Evolutionary conservation across 495 filamentous ascomycete genomes (phyloP).

Genomic region (Oleoguttula mirabilis): DNA sequence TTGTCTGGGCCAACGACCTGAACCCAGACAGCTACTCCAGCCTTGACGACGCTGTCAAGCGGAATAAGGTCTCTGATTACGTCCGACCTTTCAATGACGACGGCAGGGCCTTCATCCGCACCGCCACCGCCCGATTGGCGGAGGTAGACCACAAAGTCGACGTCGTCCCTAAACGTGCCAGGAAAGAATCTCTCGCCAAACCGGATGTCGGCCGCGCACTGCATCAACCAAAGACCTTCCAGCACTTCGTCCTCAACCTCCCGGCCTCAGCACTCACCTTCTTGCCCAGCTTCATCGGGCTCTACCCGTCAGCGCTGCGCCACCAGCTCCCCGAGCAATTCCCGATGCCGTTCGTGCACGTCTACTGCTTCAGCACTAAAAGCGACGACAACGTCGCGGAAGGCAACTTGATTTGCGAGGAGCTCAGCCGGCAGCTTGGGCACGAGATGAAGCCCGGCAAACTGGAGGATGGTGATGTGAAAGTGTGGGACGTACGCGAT

Average conservation of each 20-base stretch:
- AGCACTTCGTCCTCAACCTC: constrained; percentile 95
- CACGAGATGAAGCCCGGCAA: constrained; percentile 48
- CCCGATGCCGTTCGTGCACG: constrained; percentile 71
- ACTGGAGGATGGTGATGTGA: constrained; percentile 40
- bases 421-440: constrained; percentile 51
- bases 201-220: constrained; percentile 16
- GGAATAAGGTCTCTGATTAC: constrained; percentile 71
- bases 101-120: constrained; percentile 65
- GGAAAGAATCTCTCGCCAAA: constrained; percentile 14
- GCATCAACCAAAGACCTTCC: constrained; percentile 40
- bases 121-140: constrained; percentile 52
- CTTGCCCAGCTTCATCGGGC: constrained; percentile 68
- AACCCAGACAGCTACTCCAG: constrained; percentile 76
- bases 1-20: constrained; percentile 94
- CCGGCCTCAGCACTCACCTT: constrained; percentile 80
- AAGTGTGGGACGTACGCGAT: constrained; percentile 66
- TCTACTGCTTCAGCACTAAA: constrained; percentile 78
- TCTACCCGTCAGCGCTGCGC: constrained; percentile 57
- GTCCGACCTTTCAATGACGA: constrained; percentile 71
- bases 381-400: constrained; percentile 53
- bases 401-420: constrained; percentile 52
- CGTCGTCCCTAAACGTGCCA: constrained; percentile 6
- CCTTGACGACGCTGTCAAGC: constrained; percentile 53
- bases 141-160: constrained; percentile 34
- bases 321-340: constrained; percentile 48